Base-by-base conservation (phyloP, 768 basidiomycete species). In the Tylopilus intermedius region DNA sequence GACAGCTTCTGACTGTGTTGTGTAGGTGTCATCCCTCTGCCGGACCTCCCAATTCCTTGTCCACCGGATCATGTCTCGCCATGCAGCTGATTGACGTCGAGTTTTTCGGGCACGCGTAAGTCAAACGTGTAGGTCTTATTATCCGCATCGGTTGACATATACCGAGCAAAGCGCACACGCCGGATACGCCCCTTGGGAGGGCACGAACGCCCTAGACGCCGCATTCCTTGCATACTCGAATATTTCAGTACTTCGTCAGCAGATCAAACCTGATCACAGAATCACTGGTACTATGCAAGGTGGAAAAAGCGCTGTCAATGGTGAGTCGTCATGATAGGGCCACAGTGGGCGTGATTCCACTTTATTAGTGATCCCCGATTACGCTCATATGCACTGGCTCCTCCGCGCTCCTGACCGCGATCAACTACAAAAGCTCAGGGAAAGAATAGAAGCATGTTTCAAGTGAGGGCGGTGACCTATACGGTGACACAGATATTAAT, bases 151-250 rank as follows among this genome's bases (percentile, higher is more conserved):
- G 55, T 41, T 56, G 29, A 54, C 54, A 30, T 37, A 47, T 51
- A 18, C 38, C 57, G 14, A 47, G 33, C 53, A 27, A 58, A 90
- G 86, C 42, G 87, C 88, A 5, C 89, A 90, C 60, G 89, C 89
- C 14, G 84, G 83, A n/a, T 79, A 76, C 32, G 80, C 86, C 10
- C 90, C 90, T 4, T 93, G 91, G 83, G 88, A 94, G 67, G 91
- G 86, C 22, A 79, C 78, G 39, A 94, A 94, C 62, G 90, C 91
- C 11, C 78, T 91, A 41, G 93, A 94, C 62, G 93, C 93, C 0
- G 91, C 91, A 1, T 87, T 93, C 65, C 71, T 90, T 8, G 87
- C 90, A 0, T 94, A 94, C 66, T 82, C 84, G 8, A 77, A 80
- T 44, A 77, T 95, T 39, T 85, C 90, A 3, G 82, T 83, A 22